Conservation (phyloP, 192 early-diverging fungal genomes). For the Entophlyctis luteolus region DNA sequence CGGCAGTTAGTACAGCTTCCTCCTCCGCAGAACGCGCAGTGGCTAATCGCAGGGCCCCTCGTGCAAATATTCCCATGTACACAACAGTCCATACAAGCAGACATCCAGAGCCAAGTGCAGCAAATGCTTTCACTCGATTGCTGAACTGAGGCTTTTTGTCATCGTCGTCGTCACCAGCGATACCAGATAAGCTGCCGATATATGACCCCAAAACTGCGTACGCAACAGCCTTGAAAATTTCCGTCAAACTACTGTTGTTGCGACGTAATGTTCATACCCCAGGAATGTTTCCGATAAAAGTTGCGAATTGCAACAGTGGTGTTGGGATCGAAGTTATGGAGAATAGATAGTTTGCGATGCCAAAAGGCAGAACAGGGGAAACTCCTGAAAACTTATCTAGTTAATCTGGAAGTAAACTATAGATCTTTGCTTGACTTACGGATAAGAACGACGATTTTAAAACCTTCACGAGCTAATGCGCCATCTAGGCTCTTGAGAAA, state of each 20-base stretch:
- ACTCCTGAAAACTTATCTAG: slow-evolving; percentile 4
- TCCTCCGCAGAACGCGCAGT: background rate
- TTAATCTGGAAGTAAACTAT: no score
- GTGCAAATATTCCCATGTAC: slow-evolving; percentile 28
- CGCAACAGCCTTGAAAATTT: background rate
- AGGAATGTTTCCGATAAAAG: slow-evolving; percentile 21
- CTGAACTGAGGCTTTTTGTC: background rate
- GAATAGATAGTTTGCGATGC: slow-evolving; percentile 27
- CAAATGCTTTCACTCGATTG: background rate
- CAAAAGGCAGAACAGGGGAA: slow-evolving; percentile 28
- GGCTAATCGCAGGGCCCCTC: slow-evolving; percentile 21
- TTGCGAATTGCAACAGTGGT: slow-evolving; percentile 5
- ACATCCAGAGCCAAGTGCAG: slow-evolving; percentile 6
- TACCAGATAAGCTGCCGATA: slow-evolving; percentile 21
- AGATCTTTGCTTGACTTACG: no score
- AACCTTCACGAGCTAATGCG: slow-evolving; percentile 23
- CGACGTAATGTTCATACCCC: no score
- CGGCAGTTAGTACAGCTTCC: no score
- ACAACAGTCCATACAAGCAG: slow-evolving; percentile 23
- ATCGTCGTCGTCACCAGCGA: background rate
- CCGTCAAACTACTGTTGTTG: no score
- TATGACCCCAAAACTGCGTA: slow-evolving; percentile 27
- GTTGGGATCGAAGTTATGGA: slow-evolving; percentile 17
- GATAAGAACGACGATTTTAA: slow-evolving; percentile 28
- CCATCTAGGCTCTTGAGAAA: slow-evolving; percentile 14